A percentile compares a stretch with the other conserved stretches of the same genome.
These are phyloP conservation scores for Fusarium longipes DNA, from an alignment of 2,329 filamentous ascomycete species.

Conservation along the genomic window DNA sequence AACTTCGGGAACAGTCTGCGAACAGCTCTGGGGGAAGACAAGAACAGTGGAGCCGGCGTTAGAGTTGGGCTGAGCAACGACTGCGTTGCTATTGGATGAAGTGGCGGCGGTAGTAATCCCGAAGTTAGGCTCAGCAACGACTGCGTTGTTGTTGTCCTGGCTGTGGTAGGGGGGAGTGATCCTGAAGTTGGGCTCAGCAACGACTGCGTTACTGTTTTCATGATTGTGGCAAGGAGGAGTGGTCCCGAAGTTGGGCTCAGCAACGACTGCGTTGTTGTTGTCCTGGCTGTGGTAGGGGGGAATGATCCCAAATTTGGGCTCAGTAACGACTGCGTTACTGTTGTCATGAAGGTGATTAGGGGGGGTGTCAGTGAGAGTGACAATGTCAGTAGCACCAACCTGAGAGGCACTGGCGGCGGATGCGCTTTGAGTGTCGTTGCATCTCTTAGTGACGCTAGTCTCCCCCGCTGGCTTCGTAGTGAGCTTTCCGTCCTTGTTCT, in stretches of 20 bases:
- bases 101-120: too few species aligned
- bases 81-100: neutral
- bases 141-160: neutral
- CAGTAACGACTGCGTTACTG: neutral
- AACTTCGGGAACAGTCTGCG: neutral
- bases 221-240: too few species aligned
- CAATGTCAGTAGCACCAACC: neutral
- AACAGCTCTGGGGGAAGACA: neutral
- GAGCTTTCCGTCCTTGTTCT: neutral
- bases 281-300: too few species aligned
- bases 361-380: neutral
- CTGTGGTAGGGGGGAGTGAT: too few species aligned
- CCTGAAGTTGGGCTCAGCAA: too few species aligned
- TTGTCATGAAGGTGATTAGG: too few species aligned
- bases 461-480: neutral
- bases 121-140: too few species aligned
- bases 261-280: too few species aligned
- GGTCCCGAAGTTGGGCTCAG: neutral
- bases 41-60: neutral
- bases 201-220: too few species aligned
- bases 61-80: neutral
- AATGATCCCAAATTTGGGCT: too few species aligned
- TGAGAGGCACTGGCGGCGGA: neutral
- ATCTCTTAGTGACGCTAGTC: neutral
- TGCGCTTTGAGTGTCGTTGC: too few species aligned